Evolutionary conservation across 345 rosid genomes (phyloP).

Genomic region (Laguncularia racemosa): DNA sequence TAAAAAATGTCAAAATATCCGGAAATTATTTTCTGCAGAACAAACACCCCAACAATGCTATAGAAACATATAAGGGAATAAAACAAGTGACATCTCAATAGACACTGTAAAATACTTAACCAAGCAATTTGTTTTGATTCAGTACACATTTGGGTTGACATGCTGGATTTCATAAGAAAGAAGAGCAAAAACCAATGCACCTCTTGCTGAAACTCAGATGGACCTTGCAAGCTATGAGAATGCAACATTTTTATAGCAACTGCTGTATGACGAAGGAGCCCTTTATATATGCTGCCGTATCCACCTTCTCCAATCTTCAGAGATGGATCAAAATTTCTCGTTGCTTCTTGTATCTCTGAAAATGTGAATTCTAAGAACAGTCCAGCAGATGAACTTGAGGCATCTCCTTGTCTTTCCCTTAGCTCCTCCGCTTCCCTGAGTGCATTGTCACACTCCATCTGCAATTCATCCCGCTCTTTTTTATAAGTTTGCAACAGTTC

Average conservation of each 20-base stretch:
- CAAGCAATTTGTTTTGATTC: no score
- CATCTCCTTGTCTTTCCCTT: constrained; percentile 47
- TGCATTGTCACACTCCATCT: constrained; percentile 65
- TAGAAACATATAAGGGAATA: no score
- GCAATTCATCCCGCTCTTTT: constrained; percentile 60
- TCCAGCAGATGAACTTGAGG: constrained; percentile 32
- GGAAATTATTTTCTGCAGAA: no score
- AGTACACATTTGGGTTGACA: background rate
- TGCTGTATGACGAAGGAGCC: constrained; percentile 47
- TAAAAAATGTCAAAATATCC: no score
- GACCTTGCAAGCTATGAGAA: constrained; percentile 72
- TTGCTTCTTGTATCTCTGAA: constrained; percentile 70
- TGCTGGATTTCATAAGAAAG: background rate
- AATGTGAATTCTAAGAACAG: constrained; percentile 62
- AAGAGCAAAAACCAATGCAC: constrained; percentile 22
- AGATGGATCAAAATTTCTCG: constrained; percentile 52
- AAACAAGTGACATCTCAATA: no score
- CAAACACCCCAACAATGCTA: no score
- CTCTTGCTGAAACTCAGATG: constrained; percentile 85
- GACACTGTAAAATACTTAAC: no score
- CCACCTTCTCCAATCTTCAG: constrained; percentile 91
- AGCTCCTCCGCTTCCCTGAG: constrained; percentile 81
- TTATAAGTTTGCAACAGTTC: constrained; percentile 54
- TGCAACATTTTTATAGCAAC: constrained; percentile 74
- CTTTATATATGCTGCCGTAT: constrained; percentile 76